These are phyloP conservation scores for Rhynchospora pubera DNA, from an alignment of 176 grass and related monocot species.

Conservation along the genomic window DNA sequence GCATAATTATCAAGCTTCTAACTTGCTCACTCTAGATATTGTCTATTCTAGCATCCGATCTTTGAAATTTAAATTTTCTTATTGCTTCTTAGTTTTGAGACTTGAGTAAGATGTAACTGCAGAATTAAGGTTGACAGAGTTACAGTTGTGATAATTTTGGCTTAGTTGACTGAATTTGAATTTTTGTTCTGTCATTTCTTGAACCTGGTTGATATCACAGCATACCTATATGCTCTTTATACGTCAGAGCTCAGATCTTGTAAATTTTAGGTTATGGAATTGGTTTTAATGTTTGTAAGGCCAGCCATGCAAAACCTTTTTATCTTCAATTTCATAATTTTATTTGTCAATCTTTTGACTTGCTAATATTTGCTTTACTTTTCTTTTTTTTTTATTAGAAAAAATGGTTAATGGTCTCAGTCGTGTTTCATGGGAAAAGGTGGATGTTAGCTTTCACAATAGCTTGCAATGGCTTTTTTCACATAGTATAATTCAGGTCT, in stretches of 20 bases:
- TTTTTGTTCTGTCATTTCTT: neutral
- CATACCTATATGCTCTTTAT: neutral
- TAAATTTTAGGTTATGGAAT: neutral
- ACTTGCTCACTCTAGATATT: neutral
- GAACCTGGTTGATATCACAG: neutral
- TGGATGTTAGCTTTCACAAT: conserved; percentile 74
- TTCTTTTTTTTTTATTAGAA: conserved; percentile 28
- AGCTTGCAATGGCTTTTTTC: conserved; percentile 57
- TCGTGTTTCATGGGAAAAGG: conserved; percentile 66
- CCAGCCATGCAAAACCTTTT: neutral
- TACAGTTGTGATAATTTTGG: neutral
- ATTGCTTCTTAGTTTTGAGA: neutral
- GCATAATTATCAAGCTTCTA: neutral
- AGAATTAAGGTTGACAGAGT: neutral
- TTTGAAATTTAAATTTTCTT: neutral
- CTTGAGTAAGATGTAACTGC: neutral
- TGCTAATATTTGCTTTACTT: neutral
- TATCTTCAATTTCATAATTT: neutral
- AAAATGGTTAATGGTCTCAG: conserved; percentile 62
- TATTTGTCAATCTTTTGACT: neutral
- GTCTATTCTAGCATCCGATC: neutral
- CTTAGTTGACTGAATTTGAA: neutral
- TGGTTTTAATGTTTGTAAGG: neutral
- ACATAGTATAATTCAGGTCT: conserved; percentile 83
- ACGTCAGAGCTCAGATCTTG: neutral